phyloP scores from a whole-genome alignment of 202 grass and related monocot genomes.

The Setaria viridis region DNA sequence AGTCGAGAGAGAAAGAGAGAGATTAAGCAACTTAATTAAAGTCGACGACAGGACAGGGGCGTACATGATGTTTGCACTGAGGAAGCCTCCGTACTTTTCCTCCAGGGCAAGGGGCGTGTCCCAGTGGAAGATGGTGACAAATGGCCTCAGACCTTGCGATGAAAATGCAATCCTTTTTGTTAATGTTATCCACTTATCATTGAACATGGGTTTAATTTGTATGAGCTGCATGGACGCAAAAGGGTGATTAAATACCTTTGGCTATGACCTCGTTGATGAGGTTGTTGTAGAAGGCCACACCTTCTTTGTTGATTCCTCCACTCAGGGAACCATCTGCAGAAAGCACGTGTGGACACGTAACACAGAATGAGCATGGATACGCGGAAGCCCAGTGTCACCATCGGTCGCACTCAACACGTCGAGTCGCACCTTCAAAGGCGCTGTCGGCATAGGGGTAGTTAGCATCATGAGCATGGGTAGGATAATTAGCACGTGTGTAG shows the following conservation, averaged over 20 bases:
- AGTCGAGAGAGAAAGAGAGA: no score
- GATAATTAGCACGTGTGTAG: no score
- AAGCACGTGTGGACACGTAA: neutral
- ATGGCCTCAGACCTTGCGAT: constrained; percentile 48
- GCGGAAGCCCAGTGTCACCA: no score
- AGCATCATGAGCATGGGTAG: no score
- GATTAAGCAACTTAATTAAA: no score
- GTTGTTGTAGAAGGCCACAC: constrained; percentile 50
- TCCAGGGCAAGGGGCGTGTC: constrained; percentile 69
- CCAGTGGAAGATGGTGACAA: constrained; percentile 77
- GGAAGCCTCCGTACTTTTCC: constrained; percentile 66
- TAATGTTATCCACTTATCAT: neutral
- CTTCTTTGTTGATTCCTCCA: constrained; percentile 51
- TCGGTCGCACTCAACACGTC: no score
- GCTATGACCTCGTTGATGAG: constrained; percentile 48
- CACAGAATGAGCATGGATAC: neutral
- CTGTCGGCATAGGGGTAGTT: no score
- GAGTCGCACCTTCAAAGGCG: no score
- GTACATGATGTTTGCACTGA: constrained; percentile 59
- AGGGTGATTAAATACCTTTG: neutral
- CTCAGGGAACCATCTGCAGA: constrained; percentile 41
- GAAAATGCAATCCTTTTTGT: neutral
- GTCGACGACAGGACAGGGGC: neutral
- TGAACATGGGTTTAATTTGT: neutral
- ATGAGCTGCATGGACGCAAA: neutral